Evolutionary conservation across 768 basidiomycete genomes (phyloP), one percentile per base, ranked within the genome.

Genomic region (Gymnopilus junonius): DNA sequence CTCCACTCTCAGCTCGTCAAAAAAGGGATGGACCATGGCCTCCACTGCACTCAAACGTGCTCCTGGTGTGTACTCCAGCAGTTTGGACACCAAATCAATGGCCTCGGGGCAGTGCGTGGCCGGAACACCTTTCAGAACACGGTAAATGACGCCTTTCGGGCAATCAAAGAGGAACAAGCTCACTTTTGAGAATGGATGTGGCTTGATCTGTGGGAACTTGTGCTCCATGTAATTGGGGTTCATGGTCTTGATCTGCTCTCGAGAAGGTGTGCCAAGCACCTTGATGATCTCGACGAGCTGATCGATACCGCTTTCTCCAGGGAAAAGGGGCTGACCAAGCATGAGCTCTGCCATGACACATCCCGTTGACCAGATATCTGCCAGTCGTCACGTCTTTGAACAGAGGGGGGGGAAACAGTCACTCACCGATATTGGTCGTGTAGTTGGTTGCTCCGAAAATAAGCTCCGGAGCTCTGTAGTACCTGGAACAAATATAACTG

Each of bases 151-250:
- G 46, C 20, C 57, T 17, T 17, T 58, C 35, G 60, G 32, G 39
- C 32, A 55, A 48, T 31, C 58, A 11, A 40, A 8, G 20, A 73
- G 8, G 45, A 27, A 48, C 8, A 51, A 8, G 27, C 77, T 64
- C 62, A 94, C 94, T 89, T 99, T 99, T 74, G 91, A 92, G 83
- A 99, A 99, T 0, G 96, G 96, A 74, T 99, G 97, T n/a, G 96
- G 95, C 75, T 97, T 95, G 83, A 99, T 99, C 79, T 99, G 97
- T 1, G 97, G 97, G 83, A 99, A 99, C 79, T 99, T 98, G 87
- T 99, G 97, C 75, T 99, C 97, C 97, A 99, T 99, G 80, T 99
- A 99, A 82, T 99, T 99, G 59, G 97, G 97, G 79, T 99, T 99
- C 97, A 99, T 99, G 69, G 97, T 99, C 89, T 99, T 99, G 87